Base-by-base conservation (phyloP, 2,329 filamentous ascomycete species). In the Lachnellula cervina region DNA sequence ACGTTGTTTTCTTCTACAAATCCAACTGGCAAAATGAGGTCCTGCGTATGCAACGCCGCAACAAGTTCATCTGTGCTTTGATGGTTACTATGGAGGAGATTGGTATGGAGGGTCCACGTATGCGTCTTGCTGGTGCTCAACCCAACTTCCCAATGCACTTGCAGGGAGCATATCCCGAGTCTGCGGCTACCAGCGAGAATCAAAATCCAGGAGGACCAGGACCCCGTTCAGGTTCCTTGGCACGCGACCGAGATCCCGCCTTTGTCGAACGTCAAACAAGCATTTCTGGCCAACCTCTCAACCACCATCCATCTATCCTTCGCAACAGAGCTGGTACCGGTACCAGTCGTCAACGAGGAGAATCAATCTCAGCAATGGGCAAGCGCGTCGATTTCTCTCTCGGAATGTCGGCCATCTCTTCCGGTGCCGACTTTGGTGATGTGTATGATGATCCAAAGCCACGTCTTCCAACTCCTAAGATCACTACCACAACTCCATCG, bases 1-100 rank as follows among this genome's bases (percentile, higher is more conserved):
- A 96, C 72, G 84, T 97, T 55, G 86, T 97, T 67, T 96, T 96
- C 77, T 97, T 97, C 77, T 96, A 97, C 80, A 97, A 97, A 72
- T 90, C 88, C 57, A 97, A 93, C 71, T 97, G 89, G 82, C 93
- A 97, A 70, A 97, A 97, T 69, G 93, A 97, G 70, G 78, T 95
- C 45, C 79, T 97, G 23, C 91, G 93, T 74, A 81, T 97, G 2
- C 89, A 88, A 64, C 84, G 93, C 17, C 89, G 94, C 66, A 97
- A 97, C 78, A 94, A 92, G 69, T 96, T 97, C 72, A 91, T 95
- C 62, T 91, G 88, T 61, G 90, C 94, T 59, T 77, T 97, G 67
- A 96, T 96, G 87, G 78, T 88, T 38, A 84, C 89, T 54, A 91
- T 97, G 77, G 58, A 67, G 35, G 67, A 69, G 47, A 53, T 70